Evolutionary conservation across 305 asterid genomes (phyloP), one percentile per base, ranked within the genome.

Genomic region (Solanum hybrid): DNA sequence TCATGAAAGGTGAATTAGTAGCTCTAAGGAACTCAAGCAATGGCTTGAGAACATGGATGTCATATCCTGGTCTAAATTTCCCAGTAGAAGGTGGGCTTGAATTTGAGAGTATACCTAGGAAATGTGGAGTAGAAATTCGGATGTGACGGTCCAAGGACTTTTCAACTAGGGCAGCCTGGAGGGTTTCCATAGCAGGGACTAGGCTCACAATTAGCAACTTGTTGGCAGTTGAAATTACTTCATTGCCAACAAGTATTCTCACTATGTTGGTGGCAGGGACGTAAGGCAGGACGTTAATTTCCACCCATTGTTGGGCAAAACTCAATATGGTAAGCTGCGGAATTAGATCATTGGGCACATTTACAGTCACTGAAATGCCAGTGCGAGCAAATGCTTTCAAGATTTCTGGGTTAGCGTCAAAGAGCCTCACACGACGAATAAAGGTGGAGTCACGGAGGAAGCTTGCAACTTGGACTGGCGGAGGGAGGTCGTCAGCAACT

Each of bases 71-170:
- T 36, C 94, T 89, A 87, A 96, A 96, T 78, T 86, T 93, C 13
- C 95, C 98, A 0, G 86, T 38, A 2, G 98, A 96, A 3, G 98
- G 98, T 2, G 98, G 97, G 90, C 89, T 94, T 3, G 97, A 95
- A 93, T 35, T 92, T 6, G 95, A 89, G 3, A 96, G 91, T 80
- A 95, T 94, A 69, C 98, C 97, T 29, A 96, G 37, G 1, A 97
- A 96, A 88, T 94, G 97, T 3, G 97, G 96, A 4, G 98, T 94
- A n/a, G 98, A 95, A 87, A 96, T 91, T 90, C 93, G 92, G 37
- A 96, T 93, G 5, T 71, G 91, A 0, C 17, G 91, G 7, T 93
- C 93, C 77, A 96, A 42, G 2, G 92, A 90, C 89, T 92, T 95
- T 6, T 80, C 91, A 14, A 86, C 91, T 3, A 96, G 91, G 85